Evolutionary conservation across 1,284 basidiomycete genomes (phyloP).

Genomic region (Stygiomarasmius scandens): DNA sequence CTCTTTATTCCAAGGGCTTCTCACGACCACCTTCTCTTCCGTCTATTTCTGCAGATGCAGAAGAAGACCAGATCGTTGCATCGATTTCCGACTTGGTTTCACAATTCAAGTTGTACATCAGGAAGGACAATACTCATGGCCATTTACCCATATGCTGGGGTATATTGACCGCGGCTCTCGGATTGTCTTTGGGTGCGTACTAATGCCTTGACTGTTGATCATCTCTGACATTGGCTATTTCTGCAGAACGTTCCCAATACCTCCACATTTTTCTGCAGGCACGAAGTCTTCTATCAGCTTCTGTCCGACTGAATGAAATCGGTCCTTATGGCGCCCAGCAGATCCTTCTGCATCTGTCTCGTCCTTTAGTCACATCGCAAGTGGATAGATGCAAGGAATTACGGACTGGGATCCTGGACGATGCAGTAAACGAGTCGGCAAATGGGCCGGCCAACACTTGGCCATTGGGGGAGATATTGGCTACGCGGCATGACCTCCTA

Average conservation of each 20-base stretch:
- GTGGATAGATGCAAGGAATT: slow-evolving; percentile 45
- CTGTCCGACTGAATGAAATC: slow-evolving; percentile 88
- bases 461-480: slow-evolving; percentile 95
- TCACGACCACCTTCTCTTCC: slow-evolving; percentile 46
- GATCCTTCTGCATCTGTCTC: slow-evolving; percentile 75
- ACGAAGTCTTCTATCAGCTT: slow-evolving; percentile 86
- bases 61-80: slow-evolving; percentile 16
- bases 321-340: slow-evolving; percentile 95
- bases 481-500: slow-evolving; percentile 89
- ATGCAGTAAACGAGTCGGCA: slow-evolving; percentile 36
- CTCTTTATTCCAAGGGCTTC: slow-evolving; percentile 85
- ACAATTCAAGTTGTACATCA: slow-evolving; percentile 65
- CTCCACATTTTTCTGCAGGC: slow-evolving; percentile 94
- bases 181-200: slow-evolving; percentile 68
- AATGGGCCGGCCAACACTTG: slow-evolving; percentile 85
- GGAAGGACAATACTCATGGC: slow-evolving; percentile 69
- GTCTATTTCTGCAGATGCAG: not conserved
- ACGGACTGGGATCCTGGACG: slow-evolving; percentile 42
- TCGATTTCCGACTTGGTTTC: slow-evolving; percentile 53
- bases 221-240: no score
- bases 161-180: slow-evolving; percentile 77
- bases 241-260: slow-evolving; percentile 71
- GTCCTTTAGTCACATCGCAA: slow-evolving; percentile 64
- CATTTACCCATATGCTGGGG: slow-evolving; percentile 94
- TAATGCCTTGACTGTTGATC: slow-evolving; percentile 2